A percentile compares a stretch with the other conserved stretches of the same genome.
Conservation (phyloP, 441 rosid species). For the Pelargonium australe region DNA sequence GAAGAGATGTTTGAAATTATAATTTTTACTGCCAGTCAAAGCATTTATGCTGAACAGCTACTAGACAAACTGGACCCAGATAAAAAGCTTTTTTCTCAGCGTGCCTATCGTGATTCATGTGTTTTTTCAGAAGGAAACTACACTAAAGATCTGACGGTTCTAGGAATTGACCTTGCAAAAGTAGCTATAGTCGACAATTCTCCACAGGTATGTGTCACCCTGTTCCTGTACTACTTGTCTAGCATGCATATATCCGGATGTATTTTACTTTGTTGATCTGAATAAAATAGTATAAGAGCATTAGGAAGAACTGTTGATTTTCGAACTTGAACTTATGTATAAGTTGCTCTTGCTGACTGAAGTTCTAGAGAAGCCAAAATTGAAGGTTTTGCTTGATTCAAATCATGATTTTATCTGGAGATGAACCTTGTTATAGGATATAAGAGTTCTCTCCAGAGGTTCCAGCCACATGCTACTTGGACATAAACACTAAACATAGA, state of each 20-base stretch:
- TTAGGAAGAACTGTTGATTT: too few relatives aligned
- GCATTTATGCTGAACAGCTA: conserved; percentile 92
- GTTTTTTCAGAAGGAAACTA: conserved; percentile 90
- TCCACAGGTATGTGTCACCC: conserved; percentile 59
- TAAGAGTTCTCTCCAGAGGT: neutral
- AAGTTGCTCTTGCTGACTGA: too few relatives aligned
- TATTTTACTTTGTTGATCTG: too few relatives aligned
- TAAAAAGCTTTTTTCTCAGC: conserved; percentile 82
- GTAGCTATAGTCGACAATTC: conserved; percentile 88
- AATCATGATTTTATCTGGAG: neutral
- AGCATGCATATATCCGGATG: neutral
- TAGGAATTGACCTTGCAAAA: conserved; percentile 86
- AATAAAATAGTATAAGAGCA: too few relatives aligned
- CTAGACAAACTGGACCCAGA: conserved; percentile 91
- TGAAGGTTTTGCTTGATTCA: neutral
- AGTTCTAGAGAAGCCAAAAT: neutral
- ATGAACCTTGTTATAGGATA: neutral
- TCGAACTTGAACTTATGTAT: too few relatives aligned
- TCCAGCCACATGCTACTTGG: too few relatives aligned
- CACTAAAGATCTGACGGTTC: conserved; percentile 84
- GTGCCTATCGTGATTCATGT: conserved; percentile 91
- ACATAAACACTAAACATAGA: neutral
- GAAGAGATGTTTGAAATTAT: conserved; percentile 76
- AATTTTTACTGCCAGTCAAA: conserved; percentile 95
- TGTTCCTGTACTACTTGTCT: neutral